A percentile compares a stretch with the other conserved stretches of the same genome.
phyloP scores from a whole-genome alignment of 2,329 filamentous ascomycete species.

The Fusarium camptoceras region DNA sequence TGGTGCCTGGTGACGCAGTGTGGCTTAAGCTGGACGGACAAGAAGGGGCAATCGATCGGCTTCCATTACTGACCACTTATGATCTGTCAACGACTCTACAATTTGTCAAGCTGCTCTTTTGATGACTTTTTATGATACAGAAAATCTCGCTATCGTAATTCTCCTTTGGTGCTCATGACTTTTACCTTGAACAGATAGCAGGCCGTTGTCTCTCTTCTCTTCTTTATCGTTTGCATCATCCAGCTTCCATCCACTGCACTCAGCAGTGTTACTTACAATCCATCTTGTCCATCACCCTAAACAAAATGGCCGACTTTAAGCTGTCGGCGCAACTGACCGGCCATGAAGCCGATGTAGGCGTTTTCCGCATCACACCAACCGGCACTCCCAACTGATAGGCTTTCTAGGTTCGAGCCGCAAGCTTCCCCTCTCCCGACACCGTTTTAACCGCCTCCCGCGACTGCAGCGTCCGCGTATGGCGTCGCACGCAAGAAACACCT shows the following conservation, averaged over 20 bases:
- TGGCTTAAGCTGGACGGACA: conserved; percentile 40
- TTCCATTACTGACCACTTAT: conserved; percentile 47
- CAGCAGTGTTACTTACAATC: conserved; percentile 23
- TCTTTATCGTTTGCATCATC: conserved; percentile 13
- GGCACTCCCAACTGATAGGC: conserved; percentile 23
- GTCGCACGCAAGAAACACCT: conserved; percentile 71
- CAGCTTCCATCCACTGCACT: conserved; percentile 25
- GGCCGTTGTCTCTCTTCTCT: conserved; percentile 17
- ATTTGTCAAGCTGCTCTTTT: conserved; percentile 28
- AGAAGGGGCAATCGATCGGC: conserved; percentile 40
- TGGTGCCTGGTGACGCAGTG: conserved; percentile 44
- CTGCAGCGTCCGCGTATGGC: conserved; percentile 90
- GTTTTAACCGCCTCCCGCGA: conserved; percentile 92
- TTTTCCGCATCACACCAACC: neutral
- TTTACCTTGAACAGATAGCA: conserved; percentile 25
- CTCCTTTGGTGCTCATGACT: conserved; percentile 11
- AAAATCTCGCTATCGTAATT: neutral
- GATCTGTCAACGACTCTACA: conserved; percentile 16
- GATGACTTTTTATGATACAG: conserved; percentile 15
- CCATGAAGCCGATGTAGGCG: conserved; percentile 90
- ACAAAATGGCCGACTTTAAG: conserved; percentile 81
- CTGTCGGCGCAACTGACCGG: conserved; percentile 89
- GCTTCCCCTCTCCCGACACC: conserved; percentile 77
- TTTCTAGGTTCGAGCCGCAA: conserved; percentile 83
- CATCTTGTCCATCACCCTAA: conserved; percentile 57